Evolutionary conservation across 148 eudicot genomes (phyloP), one percentile per base, ranked within the genome.

Genomic region (Limonium bicolor): DNA sequence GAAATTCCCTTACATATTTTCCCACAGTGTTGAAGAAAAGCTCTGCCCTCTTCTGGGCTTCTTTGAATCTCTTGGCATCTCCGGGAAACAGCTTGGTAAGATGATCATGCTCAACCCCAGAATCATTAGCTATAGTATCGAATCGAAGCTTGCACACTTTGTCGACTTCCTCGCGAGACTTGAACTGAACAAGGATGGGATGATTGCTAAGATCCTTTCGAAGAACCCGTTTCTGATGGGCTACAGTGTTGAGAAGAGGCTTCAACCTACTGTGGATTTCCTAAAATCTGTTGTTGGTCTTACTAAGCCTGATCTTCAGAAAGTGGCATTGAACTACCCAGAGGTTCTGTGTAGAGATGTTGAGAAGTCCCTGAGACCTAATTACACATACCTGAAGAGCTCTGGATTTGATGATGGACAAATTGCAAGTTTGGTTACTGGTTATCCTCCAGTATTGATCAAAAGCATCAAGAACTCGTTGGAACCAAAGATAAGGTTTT

Each of bases 271-370:
- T 33, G 63, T 66, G 4, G 95, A 92, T 26, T 92, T 85, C 48
- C 65, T 92, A 24, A 71, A 46, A 42, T 69, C 79, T 3, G 54
- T 81, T 14, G 54, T 81, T 14, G 99, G 99, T 51, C 66, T 92
- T 34, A 64, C 78, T 15, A 71, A 74, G 36, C 35, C 29, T 10
- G 82, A 78, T 63, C 78, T 85, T 51, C 80, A 70, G 49, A 78
- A 60, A 36, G 73, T 85, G 16, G 87, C 72, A 14, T 40, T 85
- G 16, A 66, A 72, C 51, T 85, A 66, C 54, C 82, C 99, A 7
- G 90, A 92, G 63, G 80, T 92, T 63, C 43, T 92, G 26, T 92
- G 85, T 62, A 66, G 99, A 53, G 95, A 92, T 63, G 99, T 71
- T 30, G 41, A 67, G 63, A 92, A 92, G 71, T 67, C 77, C 55